Percentiles rank a stretch among this genome's conserved stretches.
phyloP scores from a whole-genome alignment of 345 rosid genomes.

The Acer negundo region DNA sequence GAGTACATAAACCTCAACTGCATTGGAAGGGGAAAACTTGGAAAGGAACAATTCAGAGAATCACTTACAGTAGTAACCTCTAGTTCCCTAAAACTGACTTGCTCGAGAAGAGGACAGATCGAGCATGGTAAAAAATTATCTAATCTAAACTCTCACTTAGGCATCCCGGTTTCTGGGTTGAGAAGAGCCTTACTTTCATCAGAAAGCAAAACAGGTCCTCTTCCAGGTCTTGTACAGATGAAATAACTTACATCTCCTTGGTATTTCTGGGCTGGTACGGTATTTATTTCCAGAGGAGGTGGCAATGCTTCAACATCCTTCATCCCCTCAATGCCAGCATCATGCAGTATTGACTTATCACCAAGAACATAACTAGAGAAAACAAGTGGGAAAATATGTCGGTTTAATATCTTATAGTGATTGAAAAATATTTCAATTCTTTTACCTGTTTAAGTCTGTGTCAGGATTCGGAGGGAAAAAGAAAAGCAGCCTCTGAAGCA shows the following conservation, averaged over 20 bases:
- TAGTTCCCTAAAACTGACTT: not conserved
- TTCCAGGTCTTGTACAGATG: conserved; percentile 89
- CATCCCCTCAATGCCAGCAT: conserved; percentile 65
- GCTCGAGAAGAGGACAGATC: not conserved
- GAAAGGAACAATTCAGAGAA: not conserved
- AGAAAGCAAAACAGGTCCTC: conserved; percentile 71
- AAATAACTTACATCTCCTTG: conserved; percentile 79
- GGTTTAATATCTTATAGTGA: conserved; percentile 6
- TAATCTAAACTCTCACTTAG: conserved; percentile 43
- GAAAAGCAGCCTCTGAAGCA: conserved; percentile 79
- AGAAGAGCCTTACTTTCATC: conserved; percentile 70
- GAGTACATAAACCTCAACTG: not conserved
- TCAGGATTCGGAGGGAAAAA: conserved; percentile 83
- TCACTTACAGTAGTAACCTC: conserved; percentile 6
- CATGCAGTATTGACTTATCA: conserved; percentile 75
- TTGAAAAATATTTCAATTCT: not conserved
- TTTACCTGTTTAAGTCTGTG: conserved; percentile 69
- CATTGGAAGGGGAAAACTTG: not conserved
- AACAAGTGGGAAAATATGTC: not conserved
- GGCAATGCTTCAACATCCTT: conserved; percentile 59
- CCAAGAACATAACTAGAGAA: conserved; percentile 72
- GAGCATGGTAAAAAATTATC: not conserved
- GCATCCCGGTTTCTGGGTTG: conserved; percentile 65
- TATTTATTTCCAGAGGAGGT: conserved; percentile 59
- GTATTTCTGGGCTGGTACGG: conserved; percentile 48